Percentiles rank a stretch among this genome's conserved stretches.
These are phyloP conservation scores for Podosphaera aphanis DNA, from an alignment of 2,329 filamentous ascomycete genomes.

Conservation along the genomic window DNA sequence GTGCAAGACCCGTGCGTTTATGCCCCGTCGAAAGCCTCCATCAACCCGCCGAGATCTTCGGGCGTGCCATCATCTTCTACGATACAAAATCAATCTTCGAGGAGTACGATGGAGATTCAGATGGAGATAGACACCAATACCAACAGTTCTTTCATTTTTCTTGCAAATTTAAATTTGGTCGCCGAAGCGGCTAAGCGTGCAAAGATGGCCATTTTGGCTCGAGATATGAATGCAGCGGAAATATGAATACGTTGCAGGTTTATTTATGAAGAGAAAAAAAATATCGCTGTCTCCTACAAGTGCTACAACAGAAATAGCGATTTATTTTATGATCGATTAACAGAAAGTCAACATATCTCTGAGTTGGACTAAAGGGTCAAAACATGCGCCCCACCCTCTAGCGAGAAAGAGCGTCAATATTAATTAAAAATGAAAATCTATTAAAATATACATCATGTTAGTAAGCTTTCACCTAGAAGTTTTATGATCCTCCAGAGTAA, in stretches of 20 bases:
- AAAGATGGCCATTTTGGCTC: constrained; percentile 69
- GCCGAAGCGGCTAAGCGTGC: constrained; percentile 85
- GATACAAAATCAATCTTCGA: background rate
- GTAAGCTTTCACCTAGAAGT: too few species aligned
- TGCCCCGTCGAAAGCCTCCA: constrained; percentile 6
- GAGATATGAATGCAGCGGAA: constrained; percentile 45
- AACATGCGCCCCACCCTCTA: too few species aligned
- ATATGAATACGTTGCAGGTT: constrained; percentile 4
- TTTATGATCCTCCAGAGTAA: too few species aligned
- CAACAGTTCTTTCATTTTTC: constrained; percentile 35
- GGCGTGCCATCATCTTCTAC: background rate
- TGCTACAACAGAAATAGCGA: too few species aligned
- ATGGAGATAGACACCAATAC: background rate
- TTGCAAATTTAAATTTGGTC: constrained; percentile 63
- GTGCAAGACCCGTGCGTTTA: background rate
- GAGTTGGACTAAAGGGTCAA: too few species aligned
- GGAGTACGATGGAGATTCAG: background rate
- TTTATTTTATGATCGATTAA: too few species aligned
- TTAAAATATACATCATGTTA: too few species aligned
- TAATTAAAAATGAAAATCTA: too few species aligned
- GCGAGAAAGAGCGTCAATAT: too few species aligned
- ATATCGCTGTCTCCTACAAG: too few species aligned
- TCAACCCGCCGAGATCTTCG: background rate
- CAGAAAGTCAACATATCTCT: too few species aligned
- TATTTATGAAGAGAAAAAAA: background rate